Percentiles rank a stretch among this genome's conserved stretches.
These are phyloP conservation scores for Biscogniauxia marginata DNA, from an alignment of 2,329 filamentous ascomycete species.

Conservation along the genomic window DNA sequence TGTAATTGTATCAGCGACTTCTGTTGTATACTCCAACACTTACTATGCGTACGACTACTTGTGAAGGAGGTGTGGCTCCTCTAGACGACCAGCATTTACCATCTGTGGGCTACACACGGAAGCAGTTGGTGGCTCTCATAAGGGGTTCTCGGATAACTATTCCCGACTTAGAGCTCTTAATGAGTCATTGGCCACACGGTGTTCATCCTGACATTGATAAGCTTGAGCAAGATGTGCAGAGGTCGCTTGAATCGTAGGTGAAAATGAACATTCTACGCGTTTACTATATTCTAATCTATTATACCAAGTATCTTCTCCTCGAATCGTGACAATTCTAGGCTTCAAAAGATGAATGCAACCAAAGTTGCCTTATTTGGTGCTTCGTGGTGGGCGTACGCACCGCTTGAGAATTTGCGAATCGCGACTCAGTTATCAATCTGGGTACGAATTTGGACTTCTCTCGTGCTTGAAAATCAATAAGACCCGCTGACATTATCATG, in stretches of 20 bases:
- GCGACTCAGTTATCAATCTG: constrained; percentile 8
- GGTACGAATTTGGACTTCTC: constrained; percentile 3
- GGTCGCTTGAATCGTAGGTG: constrained; percentile 5
- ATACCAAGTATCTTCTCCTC: background rate
- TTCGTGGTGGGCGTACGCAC: constrained; percentile 17
- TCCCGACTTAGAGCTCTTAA: too few relatives aligned
- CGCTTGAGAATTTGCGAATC: constrained; percentile 8
- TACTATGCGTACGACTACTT: too few relatives aligned
- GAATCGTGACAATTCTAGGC: background rate
- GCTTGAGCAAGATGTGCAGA: constrained; percentile 8
- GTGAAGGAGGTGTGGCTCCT: too few relatives aligned
- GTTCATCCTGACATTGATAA: constrained; percentile 8
- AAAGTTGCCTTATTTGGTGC: constrained; percentile 6
- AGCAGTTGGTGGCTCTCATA: too few relatives aligned
- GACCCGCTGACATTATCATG: constrained; percentile 4
- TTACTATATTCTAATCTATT: too few relatives aligned
- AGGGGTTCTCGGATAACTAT: too few relatives aligned
- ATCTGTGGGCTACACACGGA: too few relatives aligned
- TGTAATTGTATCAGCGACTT: too few relatives aligned
- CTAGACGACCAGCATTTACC: too few relatives aligned
- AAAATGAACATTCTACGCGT: too few relatives aligned
- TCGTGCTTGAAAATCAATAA: background rate
- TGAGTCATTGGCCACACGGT: background rate
- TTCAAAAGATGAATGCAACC: constrained; percentile 3
- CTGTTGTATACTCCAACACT: too few relatives aligned